These are phyloP conservation scores for Myxozyma nipponensis DNA, from an alignment of 805 yeast genomes.

Conservation along the genomic window DNA sequence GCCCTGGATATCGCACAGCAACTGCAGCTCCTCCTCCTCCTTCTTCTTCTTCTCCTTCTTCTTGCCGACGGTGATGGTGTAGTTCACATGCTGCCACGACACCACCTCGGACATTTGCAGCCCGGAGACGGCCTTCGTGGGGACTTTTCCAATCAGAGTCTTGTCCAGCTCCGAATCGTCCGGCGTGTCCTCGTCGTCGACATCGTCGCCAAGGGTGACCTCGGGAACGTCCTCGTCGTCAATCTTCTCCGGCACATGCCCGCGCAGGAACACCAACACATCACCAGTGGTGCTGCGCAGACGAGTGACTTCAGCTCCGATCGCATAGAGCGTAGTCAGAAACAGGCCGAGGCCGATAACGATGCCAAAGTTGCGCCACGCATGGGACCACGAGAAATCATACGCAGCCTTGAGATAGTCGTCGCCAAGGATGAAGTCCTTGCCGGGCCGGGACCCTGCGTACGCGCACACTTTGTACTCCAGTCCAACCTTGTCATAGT, in stretches of 20 bases:
- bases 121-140: constrained; percentile 11
- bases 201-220: not conserved
- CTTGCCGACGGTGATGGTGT: constrained; percentile 48
- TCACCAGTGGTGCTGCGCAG: constrained; percentile 37
- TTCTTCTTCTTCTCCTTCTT: too few species aligned
- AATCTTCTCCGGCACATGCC: constrained; percentile 11
- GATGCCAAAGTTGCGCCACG: constrained; percentile 81
- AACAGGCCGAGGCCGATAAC: constrained; percentile 49
- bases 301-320: constrained; percentile 37
- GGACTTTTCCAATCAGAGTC: constrained; percentile 17
- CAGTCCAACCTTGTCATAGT: constrained; percentile 43
- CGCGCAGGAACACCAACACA: constrained; percentile 30
- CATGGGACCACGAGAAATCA: constrained; percentile 52
- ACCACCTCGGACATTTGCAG: constrained; percentile 38
- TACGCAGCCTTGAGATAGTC: constrained; percentile 49
- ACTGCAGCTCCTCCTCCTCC: constrained; percentile 38
- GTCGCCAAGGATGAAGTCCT: constrained; percentile 53
- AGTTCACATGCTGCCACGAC: constrained; percentile 61
- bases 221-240: constrained; percentile 1
- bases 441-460: constrained; percentile 59
- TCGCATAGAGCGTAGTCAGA: constrained; percentile 34
- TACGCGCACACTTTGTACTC: constrained; percentile 49
- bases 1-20: constrained; percentile 55
- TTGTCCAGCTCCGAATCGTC: constrained; percentile 31
- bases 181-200: constrained; percentile 15